Conservation (phyloP, 768 basidiomycete species). For the Auricularia cornea region DNA sequence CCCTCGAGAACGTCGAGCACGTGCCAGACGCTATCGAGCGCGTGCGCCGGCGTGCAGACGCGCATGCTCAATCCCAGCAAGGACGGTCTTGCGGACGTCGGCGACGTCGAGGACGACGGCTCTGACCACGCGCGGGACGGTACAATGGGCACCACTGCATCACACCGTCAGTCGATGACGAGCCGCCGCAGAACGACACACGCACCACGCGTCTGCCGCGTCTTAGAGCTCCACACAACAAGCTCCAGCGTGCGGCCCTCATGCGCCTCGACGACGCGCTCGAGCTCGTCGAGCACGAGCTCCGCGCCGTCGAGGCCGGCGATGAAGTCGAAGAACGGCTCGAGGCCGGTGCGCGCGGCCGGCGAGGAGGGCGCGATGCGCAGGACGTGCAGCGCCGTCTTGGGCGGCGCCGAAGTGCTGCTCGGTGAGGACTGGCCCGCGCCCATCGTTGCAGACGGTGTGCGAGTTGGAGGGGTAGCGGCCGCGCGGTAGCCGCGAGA, state of each 20-base stretch:
- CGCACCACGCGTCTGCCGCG: slow-evolving; percentile 59
- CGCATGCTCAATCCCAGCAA: slow-evolving; percentile 89
- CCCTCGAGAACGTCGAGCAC: slow-evolving; percentile 95
- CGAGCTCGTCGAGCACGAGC: slow-evolving; percentile 63
- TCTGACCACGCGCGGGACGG: slow-evolving; percentile 83
- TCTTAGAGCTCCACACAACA: slow-evolving; percentile 80
- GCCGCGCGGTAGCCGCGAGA: too few species aligned
- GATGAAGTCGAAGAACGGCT: slow-evolving; percentile 95
- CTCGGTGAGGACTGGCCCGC: slow-evolving; percentile 6
- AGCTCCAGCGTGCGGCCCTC: slow-evolving; percentile 64
- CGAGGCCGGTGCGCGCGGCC: slow-evolving; percentile 74
- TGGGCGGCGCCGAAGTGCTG: too few species aligned
- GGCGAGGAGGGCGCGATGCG: slow-evolving; percentile 87
- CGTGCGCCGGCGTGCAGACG: slow-evolving; percentile 81
- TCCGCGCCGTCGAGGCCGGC: slow-evolving; percentile 77
- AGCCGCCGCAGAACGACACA: neutral
- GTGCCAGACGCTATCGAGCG: slow-evolving; percentile 97
- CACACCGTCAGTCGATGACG: neutral
- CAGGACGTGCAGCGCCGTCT: slow-evolving; percentile 73
- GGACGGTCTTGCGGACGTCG: slow-evolving; percentile 59
- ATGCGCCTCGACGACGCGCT: slow-evolving; percentile 74
- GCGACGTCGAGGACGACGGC: too few species aligned
- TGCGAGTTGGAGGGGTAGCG: slow-evolving; percentile 8
- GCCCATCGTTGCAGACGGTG: neutral
- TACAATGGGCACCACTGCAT: slow-evolving; percentile 67